These are phyloP conservation scores for Phytopythium vexans DNA, from an alignment of 352 stramenopile genomes.

Conservation along the genomic window DNA sequence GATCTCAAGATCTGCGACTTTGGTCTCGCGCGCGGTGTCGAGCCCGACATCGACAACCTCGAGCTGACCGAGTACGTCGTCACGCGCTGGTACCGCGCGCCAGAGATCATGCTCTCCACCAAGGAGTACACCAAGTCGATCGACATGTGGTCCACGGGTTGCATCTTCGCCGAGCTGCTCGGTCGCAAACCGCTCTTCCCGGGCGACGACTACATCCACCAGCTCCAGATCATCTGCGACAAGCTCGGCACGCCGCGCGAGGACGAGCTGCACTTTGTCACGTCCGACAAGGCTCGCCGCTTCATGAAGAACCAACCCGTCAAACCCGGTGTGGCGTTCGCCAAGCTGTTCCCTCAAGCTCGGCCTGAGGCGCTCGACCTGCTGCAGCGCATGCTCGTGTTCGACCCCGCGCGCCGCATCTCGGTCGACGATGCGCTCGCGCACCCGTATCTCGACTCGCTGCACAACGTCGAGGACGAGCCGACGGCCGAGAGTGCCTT, in stretches of 20 bases:
- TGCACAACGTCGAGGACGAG: slow-evolving; percentile 93
- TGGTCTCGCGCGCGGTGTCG: slow-evolving; percentile 81
- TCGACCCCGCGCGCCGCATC: slow-evolving; percentile 87
- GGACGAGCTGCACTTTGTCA: slow-evolving; percentile 90
- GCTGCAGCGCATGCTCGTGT: slow-evolving; percentile 86
- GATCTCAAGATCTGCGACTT: slow-evolving; percentile 93
- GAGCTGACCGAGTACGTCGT: slow-evolving; percentile 92
- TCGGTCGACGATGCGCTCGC: slow-evolving; percentile 91
- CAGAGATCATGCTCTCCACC: slow-evolving; percentile 96
- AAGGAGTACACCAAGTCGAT: slow-evolving; percentile 97
- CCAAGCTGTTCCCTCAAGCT: slow-evolving; percentile 69
- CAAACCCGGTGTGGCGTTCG: slow-evolving; percentile 65
- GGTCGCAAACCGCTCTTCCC: slow-evolving; percentile 90
- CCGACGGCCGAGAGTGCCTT: slow-evolving; percentile 72
- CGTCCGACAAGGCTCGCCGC: slow-evolving; percentile 83
- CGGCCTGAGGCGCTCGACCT: slow-evolving; percentile 74
- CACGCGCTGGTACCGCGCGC: slow-evolving; percentile 92
- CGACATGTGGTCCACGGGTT: slow-evolving; percentile 94
- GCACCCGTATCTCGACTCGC: slow-evolving; percentile 88
- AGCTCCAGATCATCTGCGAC: slow-evolving; percentile 96
- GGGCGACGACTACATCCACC: slow-evolving; percentile 99
- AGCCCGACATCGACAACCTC: slow-evolving; percentile 86
- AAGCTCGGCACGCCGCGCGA: slow-evolving; percentile 87
- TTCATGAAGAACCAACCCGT: slow-evolving; percentile 87
- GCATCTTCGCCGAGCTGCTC: slow-evolving; percentile 93